These are phyloP conservation scores for Termitomyces sp. DNA, from an alignment of 768 basidiomycete species.

Conservation along the genomic window DNA sequence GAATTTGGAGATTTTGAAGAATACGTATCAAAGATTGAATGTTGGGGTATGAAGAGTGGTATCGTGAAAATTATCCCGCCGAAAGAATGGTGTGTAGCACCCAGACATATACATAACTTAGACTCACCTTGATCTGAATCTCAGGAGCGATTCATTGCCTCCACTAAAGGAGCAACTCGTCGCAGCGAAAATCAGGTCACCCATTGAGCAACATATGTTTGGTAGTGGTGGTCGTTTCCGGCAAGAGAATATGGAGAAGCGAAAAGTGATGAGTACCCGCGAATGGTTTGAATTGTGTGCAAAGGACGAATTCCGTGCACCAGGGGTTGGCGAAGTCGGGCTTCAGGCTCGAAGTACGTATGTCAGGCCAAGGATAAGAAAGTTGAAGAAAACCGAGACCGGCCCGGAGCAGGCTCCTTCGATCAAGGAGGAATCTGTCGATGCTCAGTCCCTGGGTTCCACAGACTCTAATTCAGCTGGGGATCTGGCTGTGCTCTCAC, in stretches of 20 bases:
- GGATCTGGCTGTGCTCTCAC: slow-evolving; percentile 24
- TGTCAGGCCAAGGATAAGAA: slow-evolving; percentile 28
- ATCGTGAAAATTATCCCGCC: slow-evolving; percentile 97
- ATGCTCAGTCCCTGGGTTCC: slow-evolving; percentile 22
- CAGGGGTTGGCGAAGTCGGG: slow-evolving; percentile 66
- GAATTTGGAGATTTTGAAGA: slow-evolving; percentile 91
- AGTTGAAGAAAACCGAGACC: slow-evolving; percentile 34
- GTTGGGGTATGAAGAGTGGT: slow-evolving; percentile 87
- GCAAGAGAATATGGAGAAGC: slow-evolving; percentile 87
- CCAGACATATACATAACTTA: not conserved
- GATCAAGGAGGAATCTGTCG: slow-evolving; percentile 46
- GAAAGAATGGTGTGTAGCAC: slow-evolving; percentile 66
- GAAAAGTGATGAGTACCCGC: slow-evolving; percentile 74
- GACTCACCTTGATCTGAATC: not conserved
- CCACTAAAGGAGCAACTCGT: slow-evolving; percentile 65
- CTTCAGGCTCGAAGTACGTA: slow-evolving; percentile 37
- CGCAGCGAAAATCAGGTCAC: slow-evolving; percentile 73
- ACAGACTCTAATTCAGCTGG: slow-evolving; percentile 17
- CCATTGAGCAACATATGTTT: slow-evolving; percentile 92
- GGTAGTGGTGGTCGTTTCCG: slow-evolving; percentile 85
- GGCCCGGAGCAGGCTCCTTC: slow-evolving; percentile 34
- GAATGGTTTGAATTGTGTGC: slow-evolving; percentile 82
- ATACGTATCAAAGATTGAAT: slow-evolving; percentile 82
- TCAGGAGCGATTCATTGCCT: slow-evolving; percentile 69
- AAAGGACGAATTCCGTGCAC: slow-evolving; percentile 68